Base-by-base conservation (phyloP, 225 moss, liverwort and hornwort species). In the Pleurozium schreberi region DNA sequence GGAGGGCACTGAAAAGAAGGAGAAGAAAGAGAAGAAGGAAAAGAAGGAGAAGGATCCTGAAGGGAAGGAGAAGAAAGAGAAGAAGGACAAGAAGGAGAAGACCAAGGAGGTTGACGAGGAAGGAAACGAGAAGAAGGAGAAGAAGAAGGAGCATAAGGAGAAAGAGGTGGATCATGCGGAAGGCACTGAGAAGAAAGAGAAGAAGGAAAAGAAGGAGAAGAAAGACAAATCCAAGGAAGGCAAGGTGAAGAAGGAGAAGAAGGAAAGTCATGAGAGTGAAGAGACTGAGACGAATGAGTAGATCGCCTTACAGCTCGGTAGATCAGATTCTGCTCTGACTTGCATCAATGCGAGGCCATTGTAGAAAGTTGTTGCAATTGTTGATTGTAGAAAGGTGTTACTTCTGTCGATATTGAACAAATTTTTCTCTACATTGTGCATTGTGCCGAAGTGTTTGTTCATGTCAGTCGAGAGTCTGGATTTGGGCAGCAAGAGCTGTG, bases 301-400 rank as follows among this genome's bases (percentile, higher is more conserved):
- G 80, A 81, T 61, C 18, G 33, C 31, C 40, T 82, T 18, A 20
- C 15, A 27, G 38, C 45, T 47, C 47, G 59, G 36, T 81, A 58
- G 88, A 82, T 71, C 52, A 50, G 82, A 82, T 52, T 82, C 61
- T 88, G 73, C 82, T 82, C 40, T 88, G 82, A 36, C 82, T n/a
- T 87, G 61, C 61, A 80, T 47, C 38, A 89, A 69, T 58, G 67
- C 47, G 11, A 68, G 86, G 66, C 23, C 68, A 61, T 84, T 87
- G 61, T 84, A 87, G 77, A 80, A 68, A 42, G 57, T 59, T 49
- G 67, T 66, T 66, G 89, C 64, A 50, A 50, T n/a, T 60, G 87
- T 60, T 75, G 31, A 75, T 87, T 92, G 87, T 92, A 87, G 87
- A 85, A 89, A 89, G 92, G 19, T 85, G 81, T 85, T 85, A 74